Evolutionary conservation across 140 eudicot genomes (phyloP), one percentile per base, ranked within the genome.

Genomic region (Bidens hawaiensis): DNA sequence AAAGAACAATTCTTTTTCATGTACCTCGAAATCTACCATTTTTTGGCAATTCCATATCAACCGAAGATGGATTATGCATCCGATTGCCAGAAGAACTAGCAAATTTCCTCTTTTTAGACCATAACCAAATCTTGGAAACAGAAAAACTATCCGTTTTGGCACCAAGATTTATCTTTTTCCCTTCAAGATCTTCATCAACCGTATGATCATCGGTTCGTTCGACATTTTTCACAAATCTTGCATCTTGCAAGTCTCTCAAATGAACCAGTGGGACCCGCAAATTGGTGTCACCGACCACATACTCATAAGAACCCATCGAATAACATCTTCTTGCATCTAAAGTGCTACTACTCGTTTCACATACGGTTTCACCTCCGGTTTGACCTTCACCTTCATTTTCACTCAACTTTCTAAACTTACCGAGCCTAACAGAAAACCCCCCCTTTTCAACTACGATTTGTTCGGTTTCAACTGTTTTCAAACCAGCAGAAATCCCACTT

Each of bases 41-140:
- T 83, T 86, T 82, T 19, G 96, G 83, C 38, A 79, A 82, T 65
- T 79, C 88, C 50, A 64, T 64, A 62, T 79, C 78, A 31, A 79
- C 75, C 12, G 85, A 60, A 49, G 95, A 58, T 15, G 73, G 76
- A 67, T 74, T 51, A 24, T 78, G 83, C 75, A 71, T 70, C 22
- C 70, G 76, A 51, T 66, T 72, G 41, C 68, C 82, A 0, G 80
- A 60, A 62, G 90, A 87, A 76, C 85, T 83, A 22, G 88, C 88
- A 27, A 65, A 87, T 53, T 82, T 79, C 22, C 91, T 79, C 57
- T 85, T 91, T 67, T 85, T 91, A 42, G 95, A 70, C 99, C 99
- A 91, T 16, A 84, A 79, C 99, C 99, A 91, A 38, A 87, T 91
- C 89, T 91, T 87, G 18, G 99, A 91, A 69, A 91, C 96, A 18